Base-by-base conservation (phyloP, 1,284 basidiomycete species). In the Porphyrellus sp. region DNA sequence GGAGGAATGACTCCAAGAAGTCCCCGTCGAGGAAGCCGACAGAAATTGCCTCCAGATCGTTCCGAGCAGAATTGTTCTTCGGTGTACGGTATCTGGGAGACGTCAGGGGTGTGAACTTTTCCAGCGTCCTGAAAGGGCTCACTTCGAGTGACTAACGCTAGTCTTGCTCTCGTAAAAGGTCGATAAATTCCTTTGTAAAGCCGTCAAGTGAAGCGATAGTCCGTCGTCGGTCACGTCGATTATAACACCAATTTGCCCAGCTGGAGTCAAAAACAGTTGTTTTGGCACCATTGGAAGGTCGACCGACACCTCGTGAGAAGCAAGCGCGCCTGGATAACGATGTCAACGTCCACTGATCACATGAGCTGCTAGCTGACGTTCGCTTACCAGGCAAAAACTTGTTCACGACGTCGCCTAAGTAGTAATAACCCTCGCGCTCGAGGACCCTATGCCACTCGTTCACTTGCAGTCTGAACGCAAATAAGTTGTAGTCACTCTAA, bases 11-110 rank as follows among this genome's bases (percentile, higher is more conserved):
- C 67, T 93, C 89, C 25, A 95, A 69, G 61, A 93, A 91, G 64
- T 93, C 89, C 3, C 93, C 94, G 60, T 98, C 93, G 25, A 97
- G 75, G 75, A 97, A 94, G 3, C 93, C 93, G 65, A 79, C 70
- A 18, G 81, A 75, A 15, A 75, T 65, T 44, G 70, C 59, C 55
- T 88, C 79, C 48, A 78, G 72, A 65, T 83, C 80, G 62, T 80
- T 77, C 49, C 77, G 70, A 55, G 85, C 78, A 60, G 77, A 63
- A 41, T 71, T 72, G 48, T 74, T 79, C 50, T 79, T 80, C 1
- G 87, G 86, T 3, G 83, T 77, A 43, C 92, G 80, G 70, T 81
- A 91, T 54, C 88, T 91, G 40, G 28, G 3, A 25, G 23, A 23
- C 13, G 38, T 57, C 16, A 55, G 40, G 16, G 13, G n/a, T 13